Evolutionary conservation across 148 eudicot genomes (phyloP), one percentile per base, ranked within the genome.

Genomic region (Limonium bicolor): DNA sequence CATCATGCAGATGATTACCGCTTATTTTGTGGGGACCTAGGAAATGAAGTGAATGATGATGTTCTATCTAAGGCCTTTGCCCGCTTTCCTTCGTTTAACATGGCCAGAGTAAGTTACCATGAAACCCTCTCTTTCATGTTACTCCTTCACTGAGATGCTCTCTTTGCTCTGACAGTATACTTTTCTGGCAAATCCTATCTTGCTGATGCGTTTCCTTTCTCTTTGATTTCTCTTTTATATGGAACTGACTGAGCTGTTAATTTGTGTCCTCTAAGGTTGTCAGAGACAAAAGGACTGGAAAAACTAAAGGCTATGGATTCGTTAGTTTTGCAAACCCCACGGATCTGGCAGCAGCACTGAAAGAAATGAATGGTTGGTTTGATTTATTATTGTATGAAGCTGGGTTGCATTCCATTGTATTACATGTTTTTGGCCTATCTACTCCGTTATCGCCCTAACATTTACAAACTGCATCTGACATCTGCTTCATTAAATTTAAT

Each of bases 1-100:
- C 11, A 20, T 27, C 40, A 25, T 72, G 64, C 82, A 86, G 96
- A 86, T 76, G 96, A 86, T 59, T 82, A 58, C 60, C 87, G 94
- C 33, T 35, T 82, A 48, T 82, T 86, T 60, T 86, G 94, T 61
- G 94, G 96, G 27, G 85, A 82, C 60, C 96, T 86, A 71, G 96
- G 96, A 41, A 86, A 86, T 55, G 94, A 82, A 67, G 94, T 82
- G 66, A 86, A 86, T 62, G 96, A 86, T 66, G 96, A 86, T 76
- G 96, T 86, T 49, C 65, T 86, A n/a, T 66, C 96, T 23, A 86
- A 78, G 65, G 96, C 94, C 14, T 86, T 86, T 71, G 20, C 85
- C 44, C 64, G 85, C 21, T 86, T 78, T 62, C 96, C 96, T 50
- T 70, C 94, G 21, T 82, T 75, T 46, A 86, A 86, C 55, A 73